Evolutionary conservation across 306 rosid genomes (phyloP).

Genomic region (Cyclanthera cordifolia): DNA sequence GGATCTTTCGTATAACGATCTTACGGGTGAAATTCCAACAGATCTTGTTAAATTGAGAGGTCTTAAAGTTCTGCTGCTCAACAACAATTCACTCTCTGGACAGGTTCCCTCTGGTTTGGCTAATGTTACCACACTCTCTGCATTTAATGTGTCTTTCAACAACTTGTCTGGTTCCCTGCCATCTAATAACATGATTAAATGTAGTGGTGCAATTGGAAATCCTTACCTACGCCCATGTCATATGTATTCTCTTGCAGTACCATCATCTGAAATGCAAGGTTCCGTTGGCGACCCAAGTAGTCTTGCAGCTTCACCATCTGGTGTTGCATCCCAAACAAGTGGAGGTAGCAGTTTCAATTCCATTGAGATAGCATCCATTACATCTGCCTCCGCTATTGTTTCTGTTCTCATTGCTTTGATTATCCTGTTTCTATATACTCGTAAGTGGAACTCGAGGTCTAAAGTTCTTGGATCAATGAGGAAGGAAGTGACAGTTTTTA

Average conservation of each 20-base stretch:
- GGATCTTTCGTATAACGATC: constrained; percentile 64
- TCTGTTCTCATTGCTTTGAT: constrained; percentile 69
- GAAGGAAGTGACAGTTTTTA: constrained; percentile 70
- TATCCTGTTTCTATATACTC: constrained; percentile 53
- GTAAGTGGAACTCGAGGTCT: constrained; percentile 73
- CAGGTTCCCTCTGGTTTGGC: constrained; percentile 75
- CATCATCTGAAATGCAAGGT: constrained; percentile 45
- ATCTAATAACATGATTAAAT: constrained; percentile 42
- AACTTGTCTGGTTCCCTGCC: constrained; percentile 82
- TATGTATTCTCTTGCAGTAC: constrained; percentile 26
- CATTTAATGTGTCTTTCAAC: constrained; percentile 79
- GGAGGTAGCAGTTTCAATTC: constrained; percentile 42
- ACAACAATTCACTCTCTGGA: constrained; percentile 66
- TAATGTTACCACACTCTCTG: constrained; percentile 46
- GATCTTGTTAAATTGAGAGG: constrained; percentile 46
- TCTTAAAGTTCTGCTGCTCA: constrained; percentile 55
- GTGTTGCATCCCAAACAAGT: constrained; percentile 12
- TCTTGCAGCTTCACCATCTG: constrained; percentile 29
- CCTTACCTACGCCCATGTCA: constrained; percentile 48
- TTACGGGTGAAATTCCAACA: constrained; percentile 69
- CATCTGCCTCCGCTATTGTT: constrained; percentile 90
- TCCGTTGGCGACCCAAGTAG: constrained; percentile 22
- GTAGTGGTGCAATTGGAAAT: constrained; percentile 74
- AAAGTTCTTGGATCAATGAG: constrained; percentile 43
- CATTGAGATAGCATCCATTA: constrained; percentile 82